A percentile compares a stretch with the other conserved stretches of the same genome.
phyloP scores from a whole-genome alignment of 345 rosid species.

The Abelmoschus esculentus region DNA sequence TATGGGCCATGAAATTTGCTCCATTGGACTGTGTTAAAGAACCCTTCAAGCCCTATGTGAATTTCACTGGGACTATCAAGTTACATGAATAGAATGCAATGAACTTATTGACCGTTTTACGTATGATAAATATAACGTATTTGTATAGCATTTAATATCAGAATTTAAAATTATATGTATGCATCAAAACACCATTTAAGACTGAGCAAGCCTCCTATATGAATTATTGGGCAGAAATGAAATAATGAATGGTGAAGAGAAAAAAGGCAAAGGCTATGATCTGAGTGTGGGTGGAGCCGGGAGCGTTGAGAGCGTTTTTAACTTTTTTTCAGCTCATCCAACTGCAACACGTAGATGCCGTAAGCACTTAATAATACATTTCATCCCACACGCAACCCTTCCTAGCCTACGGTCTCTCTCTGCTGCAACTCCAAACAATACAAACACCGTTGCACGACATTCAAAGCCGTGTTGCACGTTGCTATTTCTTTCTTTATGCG shows the following conservation, averaged over 20 bases:
- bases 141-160: no score
- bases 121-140: no score
- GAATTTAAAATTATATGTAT: no score
- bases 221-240: neutral
- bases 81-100: no score
- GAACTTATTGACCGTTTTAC: no score
- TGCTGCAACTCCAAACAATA: neutral
- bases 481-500: neutral
- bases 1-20: neutral
- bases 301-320: neutral
- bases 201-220: neutral
- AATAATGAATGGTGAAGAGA: neutral
- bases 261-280: neutral
- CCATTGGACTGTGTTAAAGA: neutral
- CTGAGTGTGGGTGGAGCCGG: neutral
- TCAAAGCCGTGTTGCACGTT: constrained; percentile 10
- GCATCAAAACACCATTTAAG: no score
- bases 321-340: neutral
- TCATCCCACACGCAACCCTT: neutral
- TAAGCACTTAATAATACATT: constrained; percentile 1
- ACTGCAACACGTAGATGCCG: constrained; percentile 7
- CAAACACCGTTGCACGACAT: neutral
- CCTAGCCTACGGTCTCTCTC: neutral
- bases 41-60: neutral
- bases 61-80: neutral